Percentiles rank a stretch among this genome's conserved stretches.
phyloP scores from a whole-genome alignment of 345 rosid species.

The Populus simonii region DNA sequence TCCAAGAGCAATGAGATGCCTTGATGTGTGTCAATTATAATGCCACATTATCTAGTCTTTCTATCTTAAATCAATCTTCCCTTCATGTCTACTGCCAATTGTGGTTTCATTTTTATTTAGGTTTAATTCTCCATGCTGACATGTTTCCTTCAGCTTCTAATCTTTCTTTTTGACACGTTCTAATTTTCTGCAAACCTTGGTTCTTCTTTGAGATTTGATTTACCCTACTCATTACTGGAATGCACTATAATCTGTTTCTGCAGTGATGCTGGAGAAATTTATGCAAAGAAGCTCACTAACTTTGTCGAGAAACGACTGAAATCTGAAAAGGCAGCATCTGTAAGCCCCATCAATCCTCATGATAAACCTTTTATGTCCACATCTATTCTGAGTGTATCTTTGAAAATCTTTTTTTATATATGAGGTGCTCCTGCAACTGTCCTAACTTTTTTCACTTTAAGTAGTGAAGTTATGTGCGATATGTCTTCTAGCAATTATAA shows the following conservation, averaged over 20 bases:
- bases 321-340: conserved; percentile 97
- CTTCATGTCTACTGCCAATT: background rate
- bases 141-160: background rate
- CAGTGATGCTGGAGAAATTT: conserved; percentile 89
- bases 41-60: background rate
- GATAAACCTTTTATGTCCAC: background rate
- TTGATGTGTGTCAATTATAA: background rate
- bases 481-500: background rate
- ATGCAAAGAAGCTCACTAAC: conserved; percentile 80
- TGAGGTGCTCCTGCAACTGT: background rate
- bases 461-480: background rate
- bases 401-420: background rate
- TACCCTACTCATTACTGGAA: conserved; percentile 9
- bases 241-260: conserved; percentile 19
- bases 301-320: conserved; percentile 89
- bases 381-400: background rate
- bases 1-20: background rate
- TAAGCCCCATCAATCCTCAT: conserved; percentile 40
- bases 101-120: background rate
- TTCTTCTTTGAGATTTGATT: background rate
- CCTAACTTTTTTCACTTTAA: background rate
- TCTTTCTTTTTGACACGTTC: background rate
- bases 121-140: background rate
- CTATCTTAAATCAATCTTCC: background rate
- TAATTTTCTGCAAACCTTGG: background rate